Evolutionary conservation across 2,329 filamentous ascomycete genomes (phyloP).

Genomic region (Nannizzia gypsea): DNA sequence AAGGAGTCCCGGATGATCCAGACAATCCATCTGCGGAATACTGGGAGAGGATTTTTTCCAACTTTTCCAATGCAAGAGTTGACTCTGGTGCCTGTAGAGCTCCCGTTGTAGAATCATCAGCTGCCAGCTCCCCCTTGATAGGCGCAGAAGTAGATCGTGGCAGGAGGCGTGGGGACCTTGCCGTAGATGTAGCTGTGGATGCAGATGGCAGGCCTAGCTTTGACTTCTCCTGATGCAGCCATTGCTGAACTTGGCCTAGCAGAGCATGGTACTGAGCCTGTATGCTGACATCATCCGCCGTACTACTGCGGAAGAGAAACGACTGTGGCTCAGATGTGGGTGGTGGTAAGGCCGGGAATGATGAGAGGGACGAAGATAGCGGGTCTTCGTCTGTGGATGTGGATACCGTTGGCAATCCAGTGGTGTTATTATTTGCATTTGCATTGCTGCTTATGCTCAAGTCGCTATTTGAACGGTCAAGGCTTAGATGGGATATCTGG

Average conservation of each 20-base stretch:
- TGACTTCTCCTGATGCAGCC: slow-evolving; percentile 68
- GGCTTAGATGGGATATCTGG: slow-evolving; percentile 14
- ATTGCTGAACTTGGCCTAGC: slow-evolving; percentile 64
- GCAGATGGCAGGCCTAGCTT: slow-evolving; percentile 46
- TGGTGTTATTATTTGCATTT: background rate
- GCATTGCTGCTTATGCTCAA: slow-evolving; percentile 5
- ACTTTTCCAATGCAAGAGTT: slow-evolving; percentile 61
- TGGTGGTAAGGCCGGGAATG: background rate
- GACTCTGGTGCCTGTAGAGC: slow-evolving; percentile 48
- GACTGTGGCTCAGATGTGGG: background rate
- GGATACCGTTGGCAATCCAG: background rate
- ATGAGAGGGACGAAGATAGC: background rate
- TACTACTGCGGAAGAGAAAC: background rate
- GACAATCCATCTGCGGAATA: slow-evolving; percentile 21
- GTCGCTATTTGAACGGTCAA: slow-evolving; percentile 9
- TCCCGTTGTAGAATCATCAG: background rate
- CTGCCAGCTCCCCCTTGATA: background rate
- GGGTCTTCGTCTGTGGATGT: background rate
- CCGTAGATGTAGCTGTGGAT: background rate
- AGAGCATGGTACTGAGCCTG: slow-evolving; percentile 31
- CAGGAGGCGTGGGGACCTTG: slow-evolving; percentile 17
- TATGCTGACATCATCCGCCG: slow-evolving; percentile 5
- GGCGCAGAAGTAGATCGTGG: background rate
- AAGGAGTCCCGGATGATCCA: slow-evolving; percentile 18
- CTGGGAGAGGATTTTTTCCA: slow-evolving; percentile 57